These are phyloP conservation scores for Cordyceps javanica DNA, from an alignment of 2,329 filamentous ascomycete genomes.

Conservation along the genomic window DNA sequence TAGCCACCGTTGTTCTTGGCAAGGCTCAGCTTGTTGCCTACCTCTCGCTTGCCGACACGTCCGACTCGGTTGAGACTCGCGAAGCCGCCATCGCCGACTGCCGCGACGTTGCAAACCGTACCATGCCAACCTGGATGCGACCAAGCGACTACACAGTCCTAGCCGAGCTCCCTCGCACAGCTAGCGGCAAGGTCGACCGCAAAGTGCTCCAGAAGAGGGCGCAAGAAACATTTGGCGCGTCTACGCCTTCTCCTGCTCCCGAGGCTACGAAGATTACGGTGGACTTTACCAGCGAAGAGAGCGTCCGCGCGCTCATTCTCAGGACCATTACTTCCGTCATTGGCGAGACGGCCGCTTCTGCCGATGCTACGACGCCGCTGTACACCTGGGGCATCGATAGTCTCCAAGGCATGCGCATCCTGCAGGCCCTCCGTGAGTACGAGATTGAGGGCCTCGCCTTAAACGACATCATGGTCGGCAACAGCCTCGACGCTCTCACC, in stretches of 20 bases:
- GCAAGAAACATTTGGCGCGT: neutral
- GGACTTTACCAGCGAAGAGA: slow-evolving; percentile 4
- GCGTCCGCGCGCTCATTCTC: slow-evolving; percentile 5
- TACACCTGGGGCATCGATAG: slow-evolving; percentile 13
- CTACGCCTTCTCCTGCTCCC: neutral
- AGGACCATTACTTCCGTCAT: slow-evolving; percentile 1
- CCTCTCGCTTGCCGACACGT: neutral
- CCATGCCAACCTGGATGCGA: slow-evolving; percentile 10
- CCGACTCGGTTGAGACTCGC: neutral
- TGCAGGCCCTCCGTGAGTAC: slow-evolving; percentile 5
- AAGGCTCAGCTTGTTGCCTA: slow-evolving; percentile 13
- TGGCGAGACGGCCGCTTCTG: neutral
- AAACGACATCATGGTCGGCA: slow-evolving; percentile 10
- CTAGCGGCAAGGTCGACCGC: slow-evolving; percentile 13
- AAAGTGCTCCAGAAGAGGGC: slow-evolving; percentile 10
- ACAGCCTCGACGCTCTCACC: slow-evolving; percentile 6
- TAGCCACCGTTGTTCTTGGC: slow-evolving; percentile 41
- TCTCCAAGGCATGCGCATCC: slow-evolving; percentile 8
- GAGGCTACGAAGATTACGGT: neutral
- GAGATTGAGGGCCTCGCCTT: slow-evolving; percentile 4
- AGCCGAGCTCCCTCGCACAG: slow-evolving; percentile 12
- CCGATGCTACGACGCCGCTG: neutral
- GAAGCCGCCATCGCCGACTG: slow-evolving; percentile 3
- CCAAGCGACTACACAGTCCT: slow-evolving; percentile 9
- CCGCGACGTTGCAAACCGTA: slow-evolving; percentile 9